Conservation (phyloP, 306 rosid species). For the cucumber (Cucumis sativus) region Cucumber_9930_V3 NC_026655.2:6003001-6003500, state of each 20-base stretch:
- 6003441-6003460: conserved; percentile 14
- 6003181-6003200: conserved; percentile 19
- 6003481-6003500: conserved; percentile 19
- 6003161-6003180: neutral
- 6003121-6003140: neutral
- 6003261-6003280: conserved; percentile 80
- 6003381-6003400: conserved; percentile 70
- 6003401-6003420: conserved; percentile 38
- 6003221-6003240: conserved; percentile 24
- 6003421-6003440: conserved; percentile 22
- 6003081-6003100: neutral
- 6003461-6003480: conserved; percentile 25
- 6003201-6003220: conserved; percentile 81
- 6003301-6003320: conserved; percentile 42
- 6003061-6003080: neutral
- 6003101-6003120: neutral
- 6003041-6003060: neutral
- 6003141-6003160: neutral
- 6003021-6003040: neutral
- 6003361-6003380: conserved; percentile 74
- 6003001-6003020: neutral
- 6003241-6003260: conserved; percentile 35
- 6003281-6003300: conserved; percentile 58
- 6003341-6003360: conserved; percentile 87
- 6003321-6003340: conserved; percentile 40